phyloP scores from a whole-genome alignment of 768 basidiomycete species.

The Mycena maculata region DNA sequence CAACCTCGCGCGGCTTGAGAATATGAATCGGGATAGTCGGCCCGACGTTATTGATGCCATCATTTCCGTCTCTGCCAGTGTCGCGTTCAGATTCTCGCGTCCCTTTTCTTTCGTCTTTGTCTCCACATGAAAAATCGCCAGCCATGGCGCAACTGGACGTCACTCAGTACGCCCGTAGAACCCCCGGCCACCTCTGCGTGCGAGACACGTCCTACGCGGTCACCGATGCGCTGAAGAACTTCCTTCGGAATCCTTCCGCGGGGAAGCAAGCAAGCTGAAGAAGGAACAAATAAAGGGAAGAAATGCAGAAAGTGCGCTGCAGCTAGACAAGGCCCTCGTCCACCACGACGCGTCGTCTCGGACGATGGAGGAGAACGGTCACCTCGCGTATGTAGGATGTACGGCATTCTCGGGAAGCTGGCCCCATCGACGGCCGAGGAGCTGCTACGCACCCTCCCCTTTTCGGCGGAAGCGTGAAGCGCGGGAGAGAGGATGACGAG shows the following conservation, averaged over 20 bases:
- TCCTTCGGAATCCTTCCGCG: too few relatives aligned
- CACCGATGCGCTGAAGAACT: not conserved
- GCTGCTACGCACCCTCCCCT: not conserved
- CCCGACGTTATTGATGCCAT: not conserved
- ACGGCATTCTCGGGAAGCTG: not conserved
- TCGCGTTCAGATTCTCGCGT: not conserved
- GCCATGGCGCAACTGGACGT: not conserved
- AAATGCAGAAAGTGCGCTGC: not conserved
- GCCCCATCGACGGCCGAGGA: not conserved
- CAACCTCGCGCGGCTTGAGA: not conserved
- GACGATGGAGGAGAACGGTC: not conserved
- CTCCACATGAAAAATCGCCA: not conserved
- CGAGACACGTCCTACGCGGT: not conserved
- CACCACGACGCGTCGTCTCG: not conserved
- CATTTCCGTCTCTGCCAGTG: not conserved
- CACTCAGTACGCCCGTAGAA: not conserved
- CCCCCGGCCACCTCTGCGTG: not conserved
- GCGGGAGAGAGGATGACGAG: not conserved
- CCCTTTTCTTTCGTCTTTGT: not conserved
- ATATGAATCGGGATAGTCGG: not conserved
- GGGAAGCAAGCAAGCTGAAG: too few relatives aligned
- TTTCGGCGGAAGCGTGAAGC: not conserved
- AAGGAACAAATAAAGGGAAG: not conserved
- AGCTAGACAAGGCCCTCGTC: not conserved
- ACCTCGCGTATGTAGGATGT: not conserved